Base-by-base conservation (phyloP, 2,329 filamentous ascomycete species). In the Xylaria hypoxylon region DNA sequence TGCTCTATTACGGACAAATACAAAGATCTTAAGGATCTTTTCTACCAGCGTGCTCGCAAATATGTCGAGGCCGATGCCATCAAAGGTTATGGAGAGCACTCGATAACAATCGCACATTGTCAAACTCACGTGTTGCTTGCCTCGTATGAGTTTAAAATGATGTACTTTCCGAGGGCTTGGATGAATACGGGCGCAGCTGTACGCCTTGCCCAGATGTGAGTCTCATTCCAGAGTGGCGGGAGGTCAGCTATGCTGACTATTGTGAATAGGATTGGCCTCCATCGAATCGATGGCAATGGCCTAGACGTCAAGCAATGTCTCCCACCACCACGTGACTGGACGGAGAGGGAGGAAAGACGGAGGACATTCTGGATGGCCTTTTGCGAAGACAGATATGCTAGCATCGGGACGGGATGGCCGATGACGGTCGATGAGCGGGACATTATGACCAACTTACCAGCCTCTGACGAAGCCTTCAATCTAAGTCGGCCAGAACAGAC, bases 161-260 rank as follows among this genome's bases (percentile, higher is more conserved):
- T 98, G 92, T 96, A 94, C 78, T 98, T 98, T 73, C 95, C 96
- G 1, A 85, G 96, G 71, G 96, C 96, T 0, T 98, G 96, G 96
- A 89, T 97, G 81, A 97, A 92, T 72, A 91, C 92, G 2, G 96
- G 95, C 24, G 86, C 92, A 68, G 91, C 91, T 4, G 88, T 91
- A n/a, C 87, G 95, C 57, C 80, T 98, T 60, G 88, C 88, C 57
- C 91, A 97, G 75, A 97, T 98, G 95, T 89, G 77, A 78, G 86
- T 77, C 22, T 11, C 10, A n/a, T 22, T 47, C 11, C 35, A 11
- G 40, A 17, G 5, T 19, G 24, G 42, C 59, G 67, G 42, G 68
- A 55, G 79, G 84, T 22, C 84, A 85, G 13, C 77, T 84, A 70
- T 83, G 33, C 83, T 91, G 67, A 81, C 89, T 65, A 79, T 80